Percentiles rank a stretch among this genome's conserved stretches.
Conservation (phyloP, 306 rosid genomes). For the Mimosa pudica region DNA sequence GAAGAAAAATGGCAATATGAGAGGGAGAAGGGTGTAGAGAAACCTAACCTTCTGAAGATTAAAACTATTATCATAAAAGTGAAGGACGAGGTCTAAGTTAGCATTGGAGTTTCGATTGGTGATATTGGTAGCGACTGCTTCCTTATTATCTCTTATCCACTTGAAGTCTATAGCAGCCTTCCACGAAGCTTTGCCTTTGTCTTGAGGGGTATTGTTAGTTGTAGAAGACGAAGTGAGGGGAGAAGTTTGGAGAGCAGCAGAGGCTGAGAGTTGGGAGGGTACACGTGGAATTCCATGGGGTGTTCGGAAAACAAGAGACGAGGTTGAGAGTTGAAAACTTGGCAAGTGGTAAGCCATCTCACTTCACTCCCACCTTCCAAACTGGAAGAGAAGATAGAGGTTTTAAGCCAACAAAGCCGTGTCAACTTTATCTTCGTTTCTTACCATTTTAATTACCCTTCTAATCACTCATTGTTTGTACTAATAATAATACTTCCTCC, state of each 20-base stretch:
- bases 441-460: no score
- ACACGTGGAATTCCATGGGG: conserved; percentile 29
- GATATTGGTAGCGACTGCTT: conserved; percentile 69
- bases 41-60: conserved; percentile 82
- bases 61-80: conserved; percentile 69
- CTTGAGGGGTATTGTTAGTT: conserved; percentile 35
- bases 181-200: conserved; percentile 72
- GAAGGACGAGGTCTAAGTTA: conserved; percentile 76
- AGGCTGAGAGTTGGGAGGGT: conserved; percentile 46
- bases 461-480: no score
- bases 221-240: conserved; percentile 22
- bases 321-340: conserved; percentile 49
- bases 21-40: conserved; percentile 13
- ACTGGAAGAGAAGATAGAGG: neutral
- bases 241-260: conserved; percentile 50
- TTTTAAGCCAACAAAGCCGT: neutral
- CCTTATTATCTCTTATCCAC: conserved; percentile 93
- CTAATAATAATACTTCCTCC: no score
- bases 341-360: conserved; percentile 54
- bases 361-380: neutral
- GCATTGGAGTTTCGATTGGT: conserved; percentile 75
- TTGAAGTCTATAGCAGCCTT: conserved; percentile 89
- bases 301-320: conserved; percentile 40
- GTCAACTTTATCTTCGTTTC: conserved; percentile 33
- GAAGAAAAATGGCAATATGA: neutral